These are phyloP conservation scores for Cavenderia fasciculata DNA, from an alignment of 78 protist genomes.

Conservation along the genomic window DNA sequence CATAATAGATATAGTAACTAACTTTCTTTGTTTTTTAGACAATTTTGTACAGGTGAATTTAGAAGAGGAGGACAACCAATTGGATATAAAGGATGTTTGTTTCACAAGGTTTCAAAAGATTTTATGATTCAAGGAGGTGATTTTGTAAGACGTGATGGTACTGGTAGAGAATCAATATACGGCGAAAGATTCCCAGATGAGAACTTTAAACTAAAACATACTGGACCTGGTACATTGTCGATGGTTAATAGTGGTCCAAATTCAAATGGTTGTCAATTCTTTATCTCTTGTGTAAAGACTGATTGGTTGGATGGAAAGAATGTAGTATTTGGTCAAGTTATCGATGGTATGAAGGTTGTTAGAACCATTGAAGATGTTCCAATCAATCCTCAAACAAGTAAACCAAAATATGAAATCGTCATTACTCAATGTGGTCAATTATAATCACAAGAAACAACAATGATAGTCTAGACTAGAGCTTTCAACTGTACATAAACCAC, in stretches of 20 bases:
- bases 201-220: conserved; percentile 92
- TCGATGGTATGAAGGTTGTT: conserved; percentile 89
- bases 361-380: conserved; percentile 85
- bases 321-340: conserved; percentile 97
- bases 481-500: no score
- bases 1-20: not conserved
- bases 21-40: conserved; percentile 36
- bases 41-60: conserved; percentile 92
- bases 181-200: conserved; percentile 95
- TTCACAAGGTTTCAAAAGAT: conserved; percentile 92
- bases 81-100: conserved; percentile 92
- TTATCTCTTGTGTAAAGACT: conserved; percentile 85
- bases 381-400: conserved; percentile 32
- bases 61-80: conserved; percentile 82
- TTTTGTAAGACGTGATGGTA: conserved; percentile 79
- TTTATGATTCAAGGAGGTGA: conserved; percentile 98
- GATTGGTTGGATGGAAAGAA: conserved; percentile 97
- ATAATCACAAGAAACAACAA: conserved; percentile 17
- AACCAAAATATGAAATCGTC: conserved; percentile 81
- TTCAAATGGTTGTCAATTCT: conserved; percentile 98
- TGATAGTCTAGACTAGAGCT: no score
- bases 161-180: conserved; percentile 82
- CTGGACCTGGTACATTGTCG: conserved; percentile 93
- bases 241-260: conserved; percentile 93
- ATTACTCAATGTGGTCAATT: conserved; percentile 92